Evolutionary conservation across 2,329 filamentous ascomycete genomes (phyloP), one percentile per base, ranked within the genome.

Genomic region (Ophiocordyceps robertsii): DNA sequence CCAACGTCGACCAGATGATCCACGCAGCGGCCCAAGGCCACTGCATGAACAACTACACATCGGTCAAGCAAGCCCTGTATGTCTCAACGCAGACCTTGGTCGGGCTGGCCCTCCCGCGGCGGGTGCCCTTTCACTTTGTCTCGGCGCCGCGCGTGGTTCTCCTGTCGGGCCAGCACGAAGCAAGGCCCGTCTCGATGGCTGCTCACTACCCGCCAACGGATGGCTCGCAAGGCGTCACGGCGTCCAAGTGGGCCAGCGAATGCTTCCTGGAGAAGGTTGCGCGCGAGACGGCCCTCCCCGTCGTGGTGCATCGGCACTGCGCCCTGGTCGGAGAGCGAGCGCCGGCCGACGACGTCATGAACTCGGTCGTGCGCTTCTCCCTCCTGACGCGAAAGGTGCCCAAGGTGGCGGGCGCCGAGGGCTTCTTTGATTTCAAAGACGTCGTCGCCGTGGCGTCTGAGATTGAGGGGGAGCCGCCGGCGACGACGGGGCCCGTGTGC

Each of bases 1-100:
- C 19, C 11, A 35, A 33, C 19, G 29, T 55, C 2, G 60, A 68
- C 47, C 47, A 68, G 2, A 66, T 80, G 39, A 68, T 82, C 30
- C 76, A 70, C 50, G 57, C 55, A 38, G 66, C 62, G 11, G 62
- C 61, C n/a, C 55, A 60, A 35, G 51, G 49, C 17, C 57, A 45
- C 21, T 62, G 49, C 50, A 44, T 51, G 45, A 56, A 63, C 40
- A 46, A 46, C 6, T 64, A 62, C 50, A 19, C 40, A 2, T 46
- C 49, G 2, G 46, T 64, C 0, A 35, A 35, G 33, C 43, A 48
- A 3, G 29, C n/a, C 2, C 29, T 49, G 14, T 63, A 64, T 40
- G 33, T 61, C 2, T 33, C 38, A 0, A 62, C 56, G 7, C 47
- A 50, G 12, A 48, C 53, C n/a, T 44, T 65, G 3, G 49, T 53